A percentile compares a stretch with the other conserved stretches of the same genome.
These are phyloP conservation scores for Dimargaris xerosporica DNA, from an alignment of 192 early-diverging fungal genomes.

Conservation along the genomic window DNA sequence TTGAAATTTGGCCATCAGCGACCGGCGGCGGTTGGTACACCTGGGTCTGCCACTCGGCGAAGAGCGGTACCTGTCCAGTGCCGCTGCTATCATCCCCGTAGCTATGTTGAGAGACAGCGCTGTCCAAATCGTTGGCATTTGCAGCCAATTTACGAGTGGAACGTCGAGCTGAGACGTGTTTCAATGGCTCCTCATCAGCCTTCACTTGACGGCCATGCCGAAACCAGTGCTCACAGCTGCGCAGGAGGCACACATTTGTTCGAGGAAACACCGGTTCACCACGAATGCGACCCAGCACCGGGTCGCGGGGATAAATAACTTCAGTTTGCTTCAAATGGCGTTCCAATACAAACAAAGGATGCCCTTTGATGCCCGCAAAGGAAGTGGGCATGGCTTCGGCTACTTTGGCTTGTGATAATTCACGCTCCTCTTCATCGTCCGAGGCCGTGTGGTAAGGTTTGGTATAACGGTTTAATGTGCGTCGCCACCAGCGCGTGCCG, in stretches of 20 bases:
- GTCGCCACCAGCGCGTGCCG: constrained; percentile 25
- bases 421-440: constrained; percentile 31
- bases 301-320: constrained; percentile 47
- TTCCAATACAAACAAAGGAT: constrained; percentile 55
- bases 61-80: constrained; percentile 33
- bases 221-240: constrained; percentile 44
- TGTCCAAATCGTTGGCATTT: constrained; percentile 14
- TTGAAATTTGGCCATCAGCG: constrained; percentile 57
- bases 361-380: constrained; percentile 62
- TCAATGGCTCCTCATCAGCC: constrained; percentile 22
- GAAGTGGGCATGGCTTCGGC: constrained; percentile 61
- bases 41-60: constrained; percentile 82
- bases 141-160: constrained; percentile 6
- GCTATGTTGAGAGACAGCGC: constrained; percentile 8
- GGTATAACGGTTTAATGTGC: constrained; percentile 20
- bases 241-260: constrained; percentile 40
- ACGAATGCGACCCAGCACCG: constrained; percentile 59
- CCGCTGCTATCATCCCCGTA: constrained; percentile 13
- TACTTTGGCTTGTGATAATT: constrained; percentile 25
- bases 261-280: constrained; percentile 71
- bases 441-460: constrained; percentile 11
- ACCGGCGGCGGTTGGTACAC: constrained; percentile 42
- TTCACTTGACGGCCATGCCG: constrained; percentile 40
- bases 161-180: constrained; percentile 16
- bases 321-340: constrained; percentile 70